Evolutionary conservation across 2,329 filamentous ascomycete genomes (phyloP).

Genomic region (Knoxdaviesia proteae): DNA sequence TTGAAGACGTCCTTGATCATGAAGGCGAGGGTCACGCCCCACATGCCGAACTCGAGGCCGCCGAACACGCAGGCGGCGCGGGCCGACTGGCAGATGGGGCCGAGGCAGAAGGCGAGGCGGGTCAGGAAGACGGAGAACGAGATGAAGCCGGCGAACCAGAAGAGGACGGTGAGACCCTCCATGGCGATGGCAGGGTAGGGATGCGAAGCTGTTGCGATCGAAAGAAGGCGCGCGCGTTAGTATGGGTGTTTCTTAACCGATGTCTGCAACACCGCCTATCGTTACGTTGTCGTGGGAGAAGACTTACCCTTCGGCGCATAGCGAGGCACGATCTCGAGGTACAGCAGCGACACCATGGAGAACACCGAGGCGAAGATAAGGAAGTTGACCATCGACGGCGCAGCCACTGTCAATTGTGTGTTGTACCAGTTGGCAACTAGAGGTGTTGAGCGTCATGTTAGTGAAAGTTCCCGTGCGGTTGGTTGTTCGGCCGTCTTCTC

Average conservation of each 20-base stretch:
- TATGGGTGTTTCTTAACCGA: background rate
- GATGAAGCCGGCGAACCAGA: conserved; percentile 40
- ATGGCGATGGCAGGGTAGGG: conserved; percentile 26
- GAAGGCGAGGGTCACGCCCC: conserved; percentile 26
- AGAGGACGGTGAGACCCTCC: conserved; percentile 29
- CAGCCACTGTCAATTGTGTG: conserved; percentile 27
- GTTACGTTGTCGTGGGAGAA: background rate
- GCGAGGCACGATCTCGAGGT: conserved; percentile 28
- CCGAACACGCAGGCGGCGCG: conserved; percentile 33
- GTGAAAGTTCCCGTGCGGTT: background rate
- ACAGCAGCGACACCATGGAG: conserved; percentile 31
- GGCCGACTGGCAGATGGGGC: conserved; percentile 32
- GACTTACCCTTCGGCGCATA: conserved; percentile 20
- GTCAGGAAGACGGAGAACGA: conserved; percentile 35
- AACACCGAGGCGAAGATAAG: conserved; percentile 32
- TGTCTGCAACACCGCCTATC: too few relatives aligned
- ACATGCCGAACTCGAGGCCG: conserved; percentile 29
- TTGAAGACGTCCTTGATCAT: conserved; percentile 19
- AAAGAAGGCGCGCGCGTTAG: background rate
- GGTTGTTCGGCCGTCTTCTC: background rate
- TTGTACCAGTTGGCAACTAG: conserved; percentile 41
- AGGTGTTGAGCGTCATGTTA: conserved; percentile 4
- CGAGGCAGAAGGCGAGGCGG: conserved; percentile 33
- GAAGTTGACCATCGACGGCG: conserved; percentile 37
- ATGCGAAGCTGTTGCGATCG: conserved; percentile 18